Evolutionary conservation across 2,329 filamentous ascomycete genomes (phyloP).

Genomic region (Aspergillus udagawae): DNA sequence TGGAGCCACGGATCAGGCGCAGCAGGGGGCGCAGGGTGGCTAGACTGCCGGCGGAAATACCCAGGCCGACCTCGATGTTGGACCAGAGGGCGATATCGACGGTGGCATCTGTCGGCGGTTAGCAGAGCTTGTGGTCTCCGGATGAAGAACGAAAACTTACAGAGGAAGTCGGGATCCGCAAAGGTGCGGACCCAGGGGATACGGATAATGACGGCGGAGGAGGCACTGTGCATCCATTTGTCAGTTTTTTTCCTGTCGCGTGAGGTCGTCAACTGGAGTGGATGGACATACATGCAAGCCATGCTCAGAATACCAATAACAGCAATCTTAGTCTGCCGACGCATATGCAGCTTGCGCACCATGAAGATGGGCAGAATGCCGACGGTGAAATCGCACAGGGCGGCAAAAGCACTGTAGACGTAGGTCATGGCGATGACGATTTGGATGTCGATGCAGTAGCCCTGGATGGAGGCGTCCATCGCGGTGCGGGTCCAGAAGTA

Average conservation of each 20-base stretch:
- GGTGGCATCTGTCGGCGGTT: constrained; percentile 26
- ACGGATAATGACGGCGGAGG: constrained; percentile 44
- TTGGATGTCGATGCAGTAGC: constrained; percentile 40
- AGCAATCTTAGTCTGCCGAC: constrained; percentile 48
- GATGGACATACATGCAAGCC: constrained; percentile 46
- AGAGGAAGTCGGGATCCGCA: constrained; percentile 35
- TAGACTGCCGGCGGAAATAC: constrained; percentile 45
- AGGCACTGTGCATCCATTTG: constrained; percentile 37
- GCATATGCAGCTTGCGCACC: constrained; percentile 55
- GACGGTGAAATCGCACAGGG: constrained; percentile 49
- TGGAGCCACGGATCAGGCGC: constrained; percentile 25
- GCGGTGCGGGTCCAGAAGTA: constrained; percentile 46
- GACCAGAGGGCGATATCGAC: constrained; percentile 42
- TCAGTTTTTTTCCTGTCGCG: constrained; percentile 10
- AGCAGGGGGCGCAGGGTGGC: constrained; percentile 49
- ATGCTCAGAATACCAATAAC: constrained; percentile 53
- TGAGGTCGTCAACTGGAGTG: no score
- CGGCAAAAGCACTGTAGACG: constrained; percentile 30
- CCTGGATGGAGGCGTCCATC: constrained; percentile 25
- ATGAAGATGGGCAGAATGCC: constrained; percentile 52
- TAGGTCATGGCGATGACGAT: constrained; percentile 33
- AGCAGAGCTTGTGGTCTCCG: no score
- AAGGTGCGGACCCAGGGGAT: constrained; percentile 39
- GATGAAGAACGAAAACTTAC: constrained; percentile 13
- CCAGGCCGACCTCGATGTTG: constrained; percentile 31